These are phyloP conservation scores for Suhomyces choctaworum DNA, from an alignment of 1,139 yeast genomes.

Conservation along the genomic window DNA sequence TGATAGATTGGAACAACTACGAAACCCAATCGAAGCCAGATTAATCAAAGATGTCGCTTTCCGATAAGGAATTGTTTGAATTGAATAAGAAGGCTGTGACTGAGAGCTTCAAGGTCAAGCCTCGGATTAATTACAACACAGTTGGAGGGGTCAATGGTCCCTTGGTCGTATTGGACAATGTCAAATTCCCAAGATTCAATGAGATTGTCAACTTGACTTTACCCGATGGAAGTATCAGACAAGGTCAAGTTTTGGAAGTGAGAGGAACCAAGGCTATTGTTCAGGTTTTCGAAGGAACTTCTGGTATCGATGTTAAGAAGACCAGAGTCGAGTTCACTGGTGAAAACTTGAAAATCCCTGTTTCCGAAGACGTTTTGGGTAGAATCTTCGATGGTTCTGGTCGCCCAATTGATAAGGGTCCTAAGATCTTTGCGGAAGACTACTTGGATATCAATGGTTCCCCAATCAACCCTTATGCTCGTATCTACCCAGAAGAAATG, in stretches of 20 bases:
- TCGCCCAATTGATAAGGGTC: conserved; percentile 97
- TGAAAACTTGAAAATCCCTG: conserved; percentile 86
- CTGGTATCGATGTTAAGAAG: conserved; percentile 96
- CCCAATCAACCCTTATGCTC: conserved; percentile 96
- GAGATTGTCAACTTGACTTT: conserved; percentile 95
- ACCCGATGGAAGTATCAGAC: conserved; percentile 92
- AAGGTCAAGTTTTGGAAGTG: conserved; percentile 97
- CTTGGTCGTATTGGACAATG: conserved; percentile 90
- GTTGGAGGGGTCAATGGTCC: conserved; percentile 99
- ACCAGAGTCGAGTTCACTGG: conserved; percentile 98
- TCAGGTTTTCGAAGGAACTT: conserved; percentile 97
- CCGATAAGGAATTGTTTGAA: conserved; percentile 65
- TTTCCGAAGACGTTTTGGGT: conserved; percentile 95
- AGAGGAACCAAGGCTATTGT: conserved; percentile 96
- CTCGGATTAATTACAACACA: conserved; percentile 89
- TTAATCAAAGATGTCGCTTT: conserved; percentile 20
- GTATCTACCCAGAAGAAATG: conserved; percentile 99
- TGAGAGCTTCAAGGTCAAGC: conserved; percentile 85
- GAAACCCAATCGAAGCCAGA: conserved; percentile 8
- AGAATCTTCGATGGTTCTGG: conserved; percentile 99
- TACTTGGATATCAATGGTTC: conserved; percentile 97
- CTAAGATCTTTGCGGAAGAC: conserved; percentile 97
- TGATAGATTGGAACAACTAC: conserved; percentile 7
- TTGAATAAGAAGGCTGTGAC: conserved; percentile 90
- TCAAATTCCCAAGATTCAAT: conserved; percentile 92